Evolutionary conservation across 257 asterid genomes (phyloP), one percentile per base, ranked within the genome.

Genomic region (Nicotiana obtusifolia): DNA sequence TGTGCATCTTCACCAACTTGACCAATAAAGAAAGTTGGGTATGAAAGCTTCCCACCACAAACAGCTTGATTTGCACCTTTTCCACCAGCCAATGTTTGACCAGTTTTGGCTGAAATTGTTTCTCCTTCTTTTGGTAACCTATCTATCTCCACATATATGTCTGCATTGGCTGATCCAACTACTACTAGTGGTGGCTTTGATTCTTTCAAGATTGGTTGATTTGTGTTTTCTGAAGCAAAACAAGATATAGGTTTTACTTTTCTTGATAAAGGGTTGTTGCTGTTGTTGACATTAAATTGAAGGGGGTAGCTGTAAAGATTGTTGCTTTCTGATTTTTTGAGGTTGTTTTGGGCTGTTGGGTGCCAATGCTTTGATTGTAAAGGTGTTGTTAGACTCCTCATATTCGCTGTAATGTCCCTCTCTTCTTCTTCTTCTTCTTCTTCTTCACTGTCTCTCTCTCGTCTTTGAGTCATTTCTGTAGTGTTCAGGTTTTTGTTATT

Each of bases 41-140:
- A 85, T 0, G 73, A 84, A 82, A 95, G 84, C 37, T 85, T 91
- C 3, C 92, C 93, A 35, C 94, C 97, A 82, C 99, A 95, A 16
- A 92, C 97, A 5, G 99, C 99, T 82, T 95, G 99, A 71, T 95
- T 95, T 1, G 99, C 98, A 68, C 99, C 99, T 81, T 95, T 95
- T 0, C 98, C 98, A 17, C 99, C 99, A 16, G 99, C 97, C 47
- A 95, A 84, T 3, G 97, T 92, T 62, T 91, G 93, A 8, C 97
- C 98, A 0, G 89, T 90, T 20, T 87, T 91, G 64, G 99, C 99
- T 5, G 97, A 90, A 2, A 95, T 78, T 7, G 98, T 95, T 86
- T 95, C 98, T 3, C 98, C 98, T 89, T 91, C 93, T 71, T 86
- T 85, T 2, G 97, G 99, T 10, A 95, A 84, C 68, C 99, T 87